Conservation (phyloP, 2,329 filamentous ascomycete species). For the Trichoderma gracile region DNA sequence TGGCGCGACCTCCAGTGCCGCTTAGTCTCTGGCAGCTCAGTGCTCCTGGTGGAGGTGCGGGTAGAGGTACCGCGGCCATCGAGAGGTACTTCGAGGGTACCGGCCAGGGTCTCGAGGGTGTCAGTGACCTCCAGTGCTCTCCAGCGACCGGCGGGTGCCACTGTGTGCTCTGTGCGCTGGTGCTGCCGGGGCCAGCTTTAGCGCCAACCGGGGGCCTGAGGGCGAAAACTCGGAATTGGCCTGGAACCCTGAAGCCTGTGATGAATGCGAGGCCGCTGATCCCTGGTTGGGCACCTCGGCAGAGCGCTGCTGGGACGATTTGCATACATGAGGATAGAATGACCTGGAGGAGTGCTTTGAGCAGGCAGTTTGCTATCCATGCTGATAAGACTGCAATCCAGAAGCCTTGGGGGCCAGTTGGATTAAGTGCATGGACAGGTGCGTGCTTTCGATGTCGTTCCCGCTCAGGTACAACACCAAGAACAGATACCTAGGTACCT, state of each 20-base stretch:
- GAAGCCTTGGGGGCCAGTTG: too few species aligned
- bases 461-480: too few species aligned
- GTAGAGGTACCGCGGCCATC: too few species aligned
- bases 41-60: too few species aligned
- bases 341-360: background rate
- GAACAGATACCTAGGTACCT: too few species aligned
- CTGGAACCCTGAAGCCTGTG: background rate
- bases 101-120: too few species aligned
- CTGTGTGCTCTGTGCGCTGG: conserved; percentile 16
- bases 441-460: too few species aligned
- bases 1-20: background rate
- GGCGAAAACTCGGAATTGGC: conserved; percentile 14
- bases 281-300: conserved; percentile 22
- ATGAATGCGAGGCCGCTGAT: background rate
- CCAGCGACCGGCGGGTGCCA: background rate
- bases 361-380: background rate
- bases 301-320: conserved; percentile 15
- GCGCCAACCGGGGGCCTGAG: conserved; percentile 11
- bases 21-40: background rate
- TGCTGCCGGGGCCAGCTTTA: conserved; percentile 19
- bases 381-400: too few species aligned
- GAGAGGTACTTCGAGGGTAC: too few species aligned
- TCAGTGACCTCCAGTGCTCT: background rate
- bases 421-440: too few species aligned
- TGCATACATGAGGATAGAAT: background rate